Percentiles rank a stretch among this genome's conserved stretches.
phyloP scores from a whole-genome alignment of 768 basidiomycete genomes.

The Xerocomellus amylosporus region DNA sequence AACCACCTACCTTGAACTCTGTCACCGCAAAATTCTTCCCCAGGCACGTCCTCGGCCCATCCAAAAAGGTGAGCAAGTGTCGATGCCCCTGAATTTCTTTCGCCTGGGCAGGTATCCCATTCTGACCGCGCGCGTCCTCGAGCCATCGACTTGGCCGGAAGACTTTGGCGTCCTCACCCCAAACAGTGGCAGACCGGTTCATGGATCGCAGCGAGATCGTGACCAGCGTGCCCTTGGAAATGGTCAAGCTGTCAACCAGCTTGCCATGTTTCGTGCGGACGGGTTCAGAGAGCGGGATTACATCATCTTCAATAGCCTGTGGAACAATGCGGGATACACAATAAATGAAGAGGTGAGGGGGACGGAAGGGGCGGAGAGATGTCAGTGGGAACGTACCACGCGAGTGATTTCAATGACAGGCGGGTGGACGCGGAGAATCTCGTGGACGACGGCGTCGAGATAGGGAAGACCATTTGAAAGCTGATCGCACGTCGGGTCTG shows the following conservation, averaged over 20 bases:
- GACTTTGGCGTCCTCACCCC: constrained; percentile 57
- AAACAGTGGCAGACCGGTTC: constrained; percentile 50
- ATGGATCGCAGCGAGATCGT: constrained; percentile 42
- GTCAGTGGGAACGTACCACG: background rate
- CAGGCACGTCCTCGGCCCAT: constrained; percentile 49
- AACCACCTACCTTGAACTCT: constrained; percentile 27
- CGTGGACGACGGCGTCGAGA: constrained; percentile 50
- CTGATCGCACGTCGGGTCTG: constrained; percentile 36
- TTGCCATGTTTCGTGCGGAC: constrained; percentile 42
- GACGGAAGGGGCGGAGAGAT: constrained; percentile 34
- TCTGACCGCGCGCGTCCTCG: constrained; percentile 12
- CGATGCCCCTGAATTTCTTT: constrained; percentile 47
- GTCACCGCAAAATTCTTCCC: constrained; percentile 46
- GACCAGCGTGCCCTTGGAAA: constrained; percentile 49
- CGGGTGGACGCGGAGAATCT: constrained; percentile 43
- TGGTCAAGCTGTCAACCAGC: constrained; percentile 35
- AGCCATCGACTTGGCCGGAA: constrained; percentile 69
- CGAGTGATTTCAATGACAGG: background rate
- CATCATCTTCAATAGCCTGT: constrained; percentile 50
- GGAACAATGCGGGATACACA: background rate
- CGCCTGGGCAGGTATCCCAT: constrained; percentile 24
- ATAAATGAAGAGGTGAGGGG: constrained; percentile 34
- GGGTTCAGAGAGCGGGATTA: constrained; percentile 53
- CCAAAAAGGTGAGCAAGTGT: constrained; percentile 48
- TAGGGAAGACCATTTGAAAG: constrained; percentile 11